phyloP scores from a whole-genome alignment of 768 basidiomycete species.

The Phaeotremella skinneri region DNA sequence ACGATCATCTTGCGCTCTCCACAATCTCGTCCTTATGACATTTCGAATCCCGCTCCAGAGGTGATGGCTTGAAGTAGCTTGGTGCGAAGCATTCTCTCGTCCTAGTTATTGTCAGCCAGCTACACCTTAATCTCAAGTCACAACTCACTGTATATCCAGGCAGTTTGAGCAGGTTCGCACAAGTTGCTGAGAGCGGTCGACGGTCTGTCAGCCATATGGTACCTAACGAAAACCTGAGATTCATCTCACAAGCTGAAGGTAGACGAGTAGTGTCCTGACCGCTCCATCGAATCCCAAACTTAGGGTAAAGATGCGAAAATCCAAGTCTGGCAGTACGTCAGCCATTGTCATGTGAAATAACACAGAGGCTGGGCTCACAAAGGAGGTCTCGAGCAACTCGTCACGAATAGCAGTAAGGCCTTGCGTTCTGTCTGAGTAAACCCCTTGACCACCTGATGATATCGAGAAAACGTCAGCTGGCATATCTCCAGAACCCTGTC shows the following conservation, averaged over 20 bases:
- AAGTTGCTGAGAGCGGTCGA: constrained; percentile 76
- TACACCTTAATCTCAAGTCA: not conserved
- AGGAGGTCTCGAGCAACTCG: constrained; percentile 85
- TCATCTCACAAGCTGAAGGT: constrained; percentile 43
- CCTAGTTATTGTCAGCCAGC: constrained; percentile 65
- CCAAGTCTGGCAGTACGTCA: constrained; percentile 36
- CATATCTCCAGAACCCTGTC: not conserved
- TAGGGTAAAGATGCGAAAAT: constrained; percentile 63
- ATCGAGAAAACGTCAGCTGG: constrained; percentile 5
- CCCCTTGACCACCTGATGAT: constrained; percentile 64
- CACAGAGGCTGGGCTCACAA: constrained; percentile 56
- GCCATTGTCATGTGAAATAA: no score
- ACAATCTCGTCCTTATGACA: constrained; percentile 59
- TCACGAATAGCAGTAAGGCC: constrained; percentile 81
- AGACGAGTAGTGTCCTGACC: constrained; percentile 60
- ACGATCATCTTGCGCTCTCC: no score
- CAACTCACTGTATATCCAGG: constrained; percentile 33
- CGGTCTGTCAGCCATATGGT: constrained; percentile 37
- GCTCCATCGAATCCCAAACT: constrained; percentile 82
- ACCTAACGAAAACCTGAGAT: not conserved
- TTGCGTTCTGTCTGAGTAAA: constrained; percentile 79
- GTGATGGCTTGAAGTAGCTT: constrained; percentile 85
- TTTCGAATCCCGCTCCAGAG: constrained; percentile 85
- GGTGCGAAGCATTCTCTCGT: constrained; percentile 62
- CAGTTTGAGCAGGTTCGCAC: constrained; percentile 88